Conservation (phyloP, 139 green algal genomes). For the Pycnococcus provasolii region DNA sequence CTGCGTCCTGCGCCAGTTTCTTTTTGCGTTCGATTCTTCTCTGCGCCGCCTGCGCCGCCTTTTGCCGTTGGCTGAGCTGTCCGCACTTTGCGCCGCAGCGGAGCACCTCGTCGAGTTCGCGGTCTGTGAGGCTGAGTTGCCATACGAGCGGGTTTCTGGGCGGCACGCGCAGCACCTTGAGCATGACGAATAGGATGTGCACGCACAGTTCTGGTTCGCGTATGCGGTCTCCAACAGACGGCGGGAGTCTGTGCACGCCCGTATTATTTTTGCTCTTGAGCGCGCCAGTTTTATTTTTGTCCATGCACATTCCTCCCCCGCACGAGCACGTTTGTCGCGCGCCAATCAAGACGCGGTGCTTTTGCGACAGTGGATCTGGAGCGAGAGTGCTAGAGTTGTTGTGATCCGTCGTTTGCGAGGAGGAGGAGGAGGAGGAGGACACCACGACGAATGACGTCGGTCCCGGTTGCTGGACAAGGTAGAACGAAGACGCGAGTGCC, state of each 20-base stretch:
- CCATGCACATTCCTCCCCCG: neutral
- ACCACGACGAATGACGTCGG: slow-evolving; percentile 4
- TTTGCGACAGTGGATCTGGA: too few species aligned
- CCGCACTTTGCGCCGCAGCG: slow-evolving; percentile 18
- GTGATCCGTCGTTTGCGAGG: too few species aligned
- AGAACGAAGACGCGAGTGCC: neutral
- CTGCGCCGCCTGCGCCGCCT: neutral
- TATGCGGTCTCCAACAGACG: neutral
- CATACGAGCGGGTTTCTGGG: slow-evolving; percentile 47
- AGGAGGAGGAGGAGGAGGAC: neutral
- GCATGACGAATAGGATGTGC: slow-evolving; percentile 54
- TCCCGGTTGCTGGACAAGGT: neutral
- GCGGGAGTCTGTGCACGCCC: neutral
- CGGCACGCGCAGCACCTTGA: slow-evolving; percentile 49
- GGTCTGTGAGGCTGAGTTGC: slow-evolving; percentile 51
- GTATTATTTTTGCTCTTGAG: neutral
- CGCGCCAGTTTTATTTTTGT: neutral
- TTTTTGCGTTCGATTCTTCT: too few species aligned
- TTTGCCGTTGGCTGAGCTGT: neutral
- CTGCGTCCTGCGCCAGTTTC: neutral
- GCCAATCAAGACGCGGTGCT: neutral
- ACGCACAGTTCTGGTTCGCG: slow-evolving; percentile 37
- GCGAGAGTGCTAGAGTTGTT: too few species aligned
- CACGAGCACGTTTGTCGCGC: neutral
- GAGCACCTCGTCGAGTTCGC: slow-evolving; percentile 56